A percentile compares a stretch with the other conserved stretches of the same genome.
Conservation (phyloP, 1,139 yeast species). For the Scheffersomyces cryptocercus region DNA sequence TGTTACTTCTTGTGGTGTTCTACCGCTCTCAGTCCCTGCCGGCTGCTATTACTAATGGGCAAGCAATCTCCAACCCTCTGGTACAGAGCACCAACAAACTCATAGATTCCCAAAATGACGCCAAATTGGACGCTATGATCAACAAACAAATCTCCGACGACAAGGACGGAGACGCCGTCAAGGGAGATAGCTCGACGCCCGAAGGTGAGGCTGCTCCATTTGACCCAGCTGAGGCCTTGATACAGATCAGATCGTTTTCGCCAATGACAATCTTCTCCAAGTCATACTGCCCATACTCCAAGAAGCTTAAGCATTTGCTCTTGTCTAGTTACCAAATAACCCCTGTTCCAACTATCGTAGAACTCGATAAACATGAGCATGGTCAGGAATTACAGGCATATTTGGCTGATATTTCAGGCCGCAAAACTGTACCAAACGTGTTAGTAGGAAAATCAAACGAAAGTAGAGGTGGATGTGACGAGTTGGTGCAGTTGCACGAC, state of each 20-base stretch:
- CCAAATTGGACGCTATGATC: conserved; percentile 40
- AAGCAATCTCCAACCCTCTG: background rate
- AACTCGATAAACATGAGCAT: conserved; percentile 74
- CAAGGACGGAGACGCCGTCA: background rate
- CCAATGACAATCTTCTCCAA: conserved; percentile 78
- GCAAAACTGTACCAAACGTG: conserved; percentile 74
- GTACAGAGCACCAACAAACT: conserved; percentile 15
- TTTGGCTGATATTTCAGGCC: conserved; percentile 56
- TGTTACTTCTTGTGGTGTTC: conserved; percentile 16
- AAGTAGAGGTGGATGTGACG: conserved; percentile 81
- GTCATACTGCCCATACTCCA: conserved; percentile 74
- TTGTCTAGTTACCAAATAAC: conserved; percentile 63
- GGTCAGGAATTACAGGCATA: conserved; percentile 64
- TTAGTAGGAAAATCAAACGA: conserved; percentile 53
- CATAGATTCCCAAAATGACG: conserved; percentile 37
- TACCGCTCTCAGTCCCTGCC: conserved; percentile 10
- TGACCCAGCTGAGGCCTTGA: conserved; percentile 62
- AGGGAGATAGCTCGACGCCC: background rate
- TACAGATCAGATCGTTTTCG: conserved; percentile 56
- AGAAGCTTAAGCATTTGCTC: conserved; percentile 65
- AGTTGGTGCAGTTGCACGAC: conserved; percentile 62
- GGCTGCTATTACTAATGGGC: conserved; percentile 2
- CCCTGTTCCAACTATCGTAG: conserved; percentile 75
- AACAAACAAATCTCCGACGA: conserved; percentile 32
- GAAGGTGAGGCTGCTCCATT: conserved; percentile 26